A percentile compares a stretch with the other conserved stretches of the same genome.
Evolutionary conservation across 2,329 filamentous ascomycete genomes (phyloP).

Genomic region (Plectosphaerella sp.): DNA sequence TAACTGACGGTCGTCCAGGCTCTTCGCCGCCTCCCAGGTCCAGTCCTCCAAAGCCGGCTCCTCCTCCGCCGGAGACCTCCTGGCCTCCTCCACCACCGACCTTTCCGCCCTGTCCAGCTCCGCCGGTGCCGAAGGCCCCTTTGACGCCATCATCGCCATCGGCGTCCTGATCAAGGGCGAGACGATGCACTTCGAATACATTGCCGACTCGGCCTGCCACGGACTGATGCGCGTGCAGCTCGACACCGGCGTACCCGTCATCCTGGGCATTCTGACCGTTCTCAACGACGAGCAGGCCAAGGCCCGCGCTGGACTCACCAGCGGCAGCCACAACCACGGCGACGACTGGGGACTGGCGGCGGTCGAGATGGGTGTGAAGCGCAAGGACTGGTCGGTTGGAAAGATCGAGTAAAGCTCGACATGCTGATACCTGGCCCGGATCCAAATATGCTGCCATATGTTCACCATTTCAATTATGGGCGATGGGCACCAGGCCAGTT

Average conservation of each 20-base stretch:
- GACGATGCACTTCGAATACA: conserved; percentile 99
- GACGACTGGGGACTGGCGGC: conserved; percentile 94
- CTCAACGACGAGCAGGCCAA: conserved; percentile 83
- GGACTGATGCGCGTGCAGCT: conserved; percentile 93
- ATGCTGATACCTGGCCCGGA: not conserved
- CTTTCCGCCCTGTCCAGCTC: conserved; percentile 46
- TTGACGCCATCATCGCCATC: conserved; percentile 92
- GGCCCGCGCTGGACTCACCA: conserved; percentile 72
- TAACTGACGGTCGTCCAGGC: conserved; percentile 37
- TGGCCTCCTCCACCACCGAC: conserved; percentile 65
- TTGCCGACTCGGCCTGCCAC: conserved; percentile 83
- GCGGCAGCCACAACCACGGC: conserved; percentile 80
- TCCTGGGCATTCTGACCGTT: conserved; percentile 90
- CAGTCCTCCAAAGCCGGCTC: conserved; percentile 64
- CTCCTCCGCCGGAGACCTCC: conserved; percentile 70
- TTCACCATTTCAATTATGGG: not conserved
- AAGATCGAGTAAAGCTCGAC: conserved; percentile 38
- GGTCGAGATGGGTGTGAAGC: conserved; percentile 89
- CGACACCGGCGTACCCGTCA: conserved; percentile 81
- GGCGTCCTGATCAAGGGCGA: conserved; percentile 97
- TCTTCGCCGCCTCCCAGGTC: conserved; percentile 82
- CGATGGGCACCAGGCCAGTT: not conserved
- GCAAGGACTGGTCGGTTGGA: conserved; percentile 76
- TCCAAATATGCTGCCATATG: not conserved
- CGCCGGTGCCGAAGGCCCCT: conserved; percentile 49